Evolutionary conservation across 75 land plant genomes (phyloP).

Genomic region (Adiantum capillusveneris): DNA sequence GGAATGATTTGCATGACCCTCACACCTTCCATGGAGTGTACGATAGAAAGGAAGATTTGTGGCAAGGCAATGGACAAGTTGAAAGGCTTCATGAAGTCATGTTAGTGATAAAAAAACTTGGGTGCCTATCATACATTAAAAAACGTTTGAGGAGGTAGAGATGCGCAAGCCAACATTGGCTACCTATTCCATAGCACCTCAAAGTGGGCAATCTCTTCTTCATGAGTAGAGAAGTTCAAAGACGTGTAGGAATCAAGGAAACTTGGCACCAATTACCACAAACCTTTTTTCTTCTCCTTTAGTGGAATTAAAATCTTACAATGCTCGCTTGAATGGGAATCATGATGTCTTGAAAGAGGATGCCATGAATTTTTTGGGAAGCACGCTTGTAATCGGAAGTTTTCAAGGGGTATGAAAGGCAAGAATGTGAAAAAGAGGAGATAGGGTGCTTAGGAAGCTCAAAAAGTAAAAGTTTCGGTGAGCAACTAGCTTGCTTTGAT

Average conservation of each 20-base stretch:
- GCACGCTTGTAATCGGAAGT: not conserved
- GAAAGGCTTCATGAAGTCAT: not conserved
- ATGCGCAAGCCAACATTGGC: constrained; percentile 10
- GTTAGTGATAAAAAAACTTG: not conserved
- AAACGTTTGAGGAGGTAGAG: not conserved
- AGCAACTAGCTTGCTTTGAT: too few species aligned
- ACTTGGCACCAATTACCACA: too few species aligned
- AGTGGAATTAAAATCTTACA: too few species aligned
- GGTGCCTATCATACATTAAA: too few species aligned
- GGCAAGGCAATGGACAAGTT: not conserved
- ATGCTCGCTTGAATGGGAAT: too few species aligned
- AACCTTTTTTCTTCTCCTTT: too few species aligned
- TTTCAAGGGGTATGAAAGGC: not conserved
- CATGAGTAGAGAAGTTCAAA: not conserved
- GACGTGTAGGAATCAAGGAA: too few species aligned
- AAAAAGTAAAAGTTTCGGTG: not conserved
- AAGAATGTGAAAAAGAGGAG: not conserved
- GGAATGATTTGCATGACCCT: too few species aligned
- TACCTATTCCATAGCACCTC: constrained; percentile 1
- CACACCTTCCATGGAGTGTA: not conserved
- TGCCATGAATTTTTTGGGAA: not conserved
- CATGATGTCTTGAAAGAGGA: too few species aligned
- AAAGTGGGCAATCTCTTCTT: not conserved
- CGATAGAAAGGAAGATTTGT: not conserved
- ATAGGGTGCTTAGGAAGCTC: not conserved